These are phyloP conservation scores for Phytopythium cucurbitacearum DNA, from an alignment of 352 stramenopile genomes.

Conservation along the genomic window DNA sequence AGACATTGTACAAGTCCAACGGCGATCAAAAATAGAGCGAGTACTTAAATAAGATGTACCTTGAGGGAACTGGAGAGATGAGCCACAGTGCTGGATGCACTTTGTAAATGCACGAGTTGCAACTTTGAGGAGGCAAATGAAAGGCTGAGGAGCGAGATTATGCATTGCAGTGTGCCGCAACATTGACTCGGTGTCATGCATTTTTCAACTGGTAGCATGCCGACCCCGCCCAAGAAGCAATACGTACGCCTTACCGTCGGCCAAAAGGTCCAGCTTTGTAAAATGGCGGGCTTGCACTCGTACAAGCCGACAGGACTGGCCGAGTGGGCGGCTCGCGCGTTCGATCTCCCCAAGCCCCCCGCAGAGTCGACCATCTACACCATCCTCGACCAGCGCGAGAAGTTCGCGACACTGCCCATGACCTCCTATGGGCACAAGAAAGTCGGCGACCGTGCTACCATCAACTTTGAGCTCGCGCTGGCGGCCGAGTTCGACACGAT, in stretches of 20 bases:
- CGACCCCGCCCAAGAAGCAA: neutral
- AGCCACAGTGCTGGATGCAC: too few relatives aligned
- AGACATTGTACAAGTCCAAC: too few relatives aligned
- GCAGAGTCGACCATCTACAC: neutral
- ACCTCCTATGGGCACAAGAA: neutral
- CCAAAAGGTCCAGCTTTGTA: constrained; percentile 3
- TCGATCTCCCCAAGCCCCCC: neutral
- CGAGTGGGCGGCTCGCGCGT: neutral
- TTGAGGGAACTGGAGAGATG: too few relatives aligned
- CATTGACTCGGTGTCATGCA: neutral
- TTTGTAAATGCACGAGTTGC: too few relatives aligned
- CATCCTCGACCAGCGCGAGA: neutral
- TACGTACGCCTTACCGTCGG: neutral
- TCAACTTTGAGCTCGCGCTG: neutral
- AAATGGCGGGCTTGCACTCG: neutral
- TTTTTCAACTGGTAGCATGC: neutral
- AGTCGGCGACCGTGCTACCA: neutral
- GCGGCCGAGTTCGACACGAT: constrained; percentile 3
- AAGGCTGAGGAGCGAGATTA: constrained; percentile 1
- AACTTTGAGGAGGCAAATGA: too few relatives aligned
- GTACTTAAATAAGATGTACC: too few relatives aligned
- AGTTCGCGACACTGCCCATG: neutral
- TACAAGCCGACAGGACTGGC: neutral
- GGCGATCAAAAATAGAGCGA: too few relatives aligned
- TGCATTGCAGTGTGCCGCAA: too few relatives aligned